phyloP scores from a whole-genome alignment of 1,284 basidiomycete species.

The Rhodotorula sp. region DNA sequence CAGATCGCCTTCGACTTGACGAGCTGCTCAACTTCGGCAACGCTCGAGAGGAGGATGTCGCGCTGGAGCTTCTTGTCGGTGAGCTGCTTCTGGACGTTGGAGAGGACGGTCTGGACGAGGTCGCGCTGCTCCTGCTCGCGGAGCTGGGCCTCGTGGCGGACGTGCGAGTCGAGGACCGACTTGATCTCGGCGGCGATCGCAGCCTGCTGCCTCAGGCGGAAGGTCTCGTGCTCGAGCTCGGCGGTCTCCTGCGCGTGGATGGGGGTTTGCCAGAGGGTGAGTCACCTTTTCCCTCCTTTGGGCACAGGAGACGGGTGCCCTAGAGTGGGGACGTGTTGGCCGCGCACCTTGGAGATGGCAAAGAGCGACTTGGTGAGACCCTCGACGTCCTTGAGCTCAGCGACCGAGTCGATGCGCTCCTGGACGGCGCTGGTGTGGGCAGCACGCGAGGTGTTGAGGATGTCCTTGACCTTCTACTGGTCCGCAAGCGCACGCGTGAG shows the following conservation, averaged over 20 bases:
- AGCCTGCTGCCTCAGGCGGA: slow-evolving; percentile 86
- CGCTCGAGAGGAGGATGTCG: slow-evolving; percentile 79
- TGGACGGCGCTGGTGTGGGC: slow-evolving; percentile 93
- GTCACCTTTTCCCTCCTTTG: not conserved
- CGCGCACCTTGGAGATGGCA: slow-evolving; percentile 77
- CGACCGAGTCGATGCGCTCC: slow-evolving; percentile 85
- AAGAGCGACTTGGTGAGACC: slow-evolving; percentile 86
- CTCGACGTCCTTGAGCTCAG: slow-evolving; percentile 91
- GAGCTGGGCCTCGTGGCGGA: slow-evolving; percentile 92
- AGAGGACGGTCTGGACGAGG: slow-evolving; percentile 80
- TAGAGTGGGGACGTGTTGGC: not conserved
- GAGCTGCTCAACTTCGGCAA: slow-evolving; percentile 83
- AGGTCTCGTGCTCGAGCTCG: slow-evolving; percentile 82
- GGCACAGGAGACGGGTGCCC: too few relatives aligned
- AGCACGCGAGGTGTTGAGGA: slow-evolving; percentile 77
- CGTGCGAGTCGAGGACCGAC: slow-evolving; percentile 94
- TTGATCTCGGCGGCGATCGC: slow-evolving; percentile 86
- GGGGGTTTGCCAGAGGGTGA: not conserved
- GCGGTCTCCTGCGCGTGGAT: slow-evolving; percentile 72
- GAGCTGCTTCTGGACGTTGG: slow-evolving; percentile 77
- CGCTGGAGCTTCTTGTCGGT: slow-evolving; percentile 90
- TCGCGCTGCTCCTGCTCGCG: slow-evolving; percentile 95
- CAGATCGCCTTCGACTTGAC: slow-evolving; percentile 70
- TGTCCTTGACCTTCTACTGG: slow-evolving; percentile 64
- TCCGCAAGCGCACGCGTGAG: not conserved